Base-by-base conservation (phyloP, 2,329 filamentous ascomycete species). In the Leptographium galeiforme region DNA sequence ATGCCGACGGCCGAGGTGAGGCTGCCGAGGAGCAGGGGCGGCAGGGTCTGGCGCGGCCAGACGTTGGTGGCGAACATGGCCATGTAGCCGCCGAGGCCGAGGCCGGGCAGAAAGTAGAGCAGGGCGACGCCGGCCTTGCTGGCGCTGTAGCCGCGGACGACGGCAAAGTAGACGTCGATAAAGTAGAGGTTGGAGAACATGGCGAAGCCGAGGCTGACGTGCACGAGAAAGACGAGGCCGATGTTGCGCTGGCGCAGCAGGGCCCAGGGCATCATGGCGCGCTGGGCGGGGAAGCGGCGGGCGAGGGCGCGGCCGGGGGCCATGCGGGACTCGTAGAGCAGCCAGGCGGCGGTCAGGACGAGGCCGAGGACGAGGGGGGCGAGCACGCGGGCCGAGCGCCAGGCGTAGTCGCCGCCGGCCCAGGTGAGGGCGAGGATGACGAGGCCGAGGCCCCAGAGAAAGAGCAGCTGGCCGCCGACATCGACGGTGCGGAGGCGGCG, bases 81-180 rank as follows among this genome's bases (percentile, higher is more conserved):
- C 4, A 71, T 51, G 58, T 76, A 82, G 6, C 77, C 77, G 43
- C 83, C 83, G 2, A 66, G 72, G 61, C 72, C 81, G 10, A 85
- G 66, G 0, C 83, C 82, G 0, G 82, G 82, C 1, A 81, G 72
- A 59, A 82, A 86, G 62, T 76, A 85, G 1, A 85, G 65, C 12
- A 87, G 68, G 55, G 81, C 74, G 0, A 74, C 60, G 5, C 80
- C 80, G 2, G 80, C 72, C 49, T 76, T 61, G 30, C 74, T 33
- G 67, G 70, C 33, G 58, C 58, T 63, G 56, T 77, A 77, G 7
- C 70, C 72, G 64, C 79, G 68, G 5, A 85, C 81, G 16, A 84
- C 66, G 2, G 78, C 77, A 63, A 85, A 86, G 64, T 85, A 87
- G 18, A 85, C 73, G 16, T 78, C 79, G 58, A 83, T 78, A 59